Evolutionary conservation across 306 rosid species (phyloP).

Genomic region (Quercus agrifolia): DNA sequence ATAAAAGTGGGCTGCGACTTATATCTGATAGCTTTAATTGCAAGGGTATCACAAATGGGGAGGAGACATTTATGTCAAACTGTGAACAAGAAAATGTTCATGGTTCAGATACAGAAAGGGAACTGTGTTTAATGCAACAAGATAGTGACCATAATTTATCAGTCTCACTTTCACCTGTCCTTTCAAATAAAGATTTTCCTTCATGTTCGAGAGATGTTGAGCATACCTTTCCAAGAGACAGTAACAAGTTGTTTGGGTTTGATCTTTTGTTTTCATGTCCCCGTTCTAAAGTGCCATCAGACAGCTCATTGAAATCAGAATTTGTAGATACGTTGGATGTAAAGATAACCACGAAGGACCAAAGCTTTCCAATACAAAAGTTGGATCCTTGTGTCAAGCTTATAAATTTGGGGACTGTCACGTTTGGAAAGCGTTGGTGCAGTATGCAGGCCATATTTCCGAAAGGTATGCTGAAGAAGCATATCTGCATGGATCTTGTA

Average conservation of each 20-base stretch:
- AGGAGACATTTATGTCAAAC: conserved; percentile 19
- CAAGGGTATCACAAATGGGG: conserved; percentile 32
- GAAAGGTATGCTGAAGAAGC: conserved; percentile 52
- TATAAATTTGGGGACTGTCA: conserved; percentile 56
- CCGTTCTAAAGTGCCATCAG: conserved; percentile 20
- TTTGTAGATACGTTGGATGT: conserved; percentile 4
- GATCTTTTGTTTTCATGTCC: conserved; percentile 32
- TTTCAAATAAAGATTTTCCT: conserved; percentile 27
- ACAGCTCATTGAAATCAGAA: conserved; percentile 21
- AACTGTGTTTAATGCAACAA: conserved; percentile 29
- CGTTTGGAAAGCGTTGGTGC: conserved; percentile 76
- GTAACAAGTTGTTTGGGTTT: conserved; percentile 46
- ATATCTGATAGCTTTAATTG: conserved; percentile 28
- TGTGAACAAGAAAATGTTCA: conserved; percentile 17
- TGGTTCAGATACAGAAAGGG: conserved; percentile 21
- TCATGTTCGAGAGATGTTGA: conserved; percentile 27
- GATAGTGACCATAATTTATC: conserved; percentile 21
- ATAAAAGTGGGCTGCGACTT: conserved; percentile 30
- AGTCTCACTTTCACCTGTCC: conserved; percentile 2
- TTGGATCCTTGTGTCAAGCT: conserved; percentile 45
- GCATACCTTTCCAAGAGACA: conserved; percentile 25
- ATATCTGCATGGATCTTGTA: conserved; percentile 2
- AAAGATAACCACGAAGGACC: conserved; percentile 8
- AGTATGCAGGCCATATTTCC: conserved; percentile 66
- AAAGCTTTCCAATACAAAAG: conserved; percentile 22